Evolutionary conservation across 345 rosid species (phyloP).

Genomic region (Gynandropsis gynandra): DNA sequence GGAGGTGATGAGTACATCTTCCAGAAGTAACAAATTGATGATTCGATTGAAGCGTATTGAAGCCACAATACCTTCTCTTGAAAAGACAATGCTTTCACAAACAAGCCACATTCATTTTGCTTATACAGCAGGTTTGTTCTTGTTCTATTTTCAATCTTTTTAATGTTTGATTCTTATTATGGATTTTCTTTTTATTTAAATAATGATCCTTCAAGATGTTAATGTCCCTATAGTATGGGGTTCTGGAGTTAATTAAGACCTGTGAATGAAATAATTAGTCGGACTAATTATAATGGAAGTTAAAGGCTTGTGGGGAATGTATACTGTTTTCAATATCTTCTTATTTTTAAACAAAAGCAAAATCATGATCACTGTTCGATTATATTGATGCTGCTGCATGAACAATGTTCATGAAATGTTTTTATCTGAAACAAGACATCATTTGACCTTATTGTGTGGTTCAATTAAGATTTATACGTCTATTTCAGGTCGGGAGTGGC

Average conservation of each 20-base stretch:
- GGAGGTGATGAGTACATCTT: slow-evolving; percentile 65
- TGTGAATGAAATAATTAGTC: too few relatives aligned
- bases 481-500: slow-evolving; percentile 86
- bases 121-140: slow-evolving; percentile 73
- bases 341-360: too few relatives aligned
- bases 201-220: not conserved
- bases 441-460: too few relatives aligned
- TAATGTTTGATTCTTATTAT: slow-evolving; percentile 18
- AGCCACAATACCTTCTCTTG: slow-evolving; percentile 73
- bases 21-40: slow-evolving; percentile 70
- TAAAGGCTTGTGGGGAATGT: too few relatives aligned
- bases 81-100: slow-evolving; percentile 71
- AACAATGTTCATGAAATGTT: too few relatives aligned
- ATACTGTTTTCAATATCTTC: too few relatives aligned
- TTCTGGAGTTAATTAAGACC: too few relatives aligned
- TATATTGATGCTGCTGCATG: too few relatives aligned
- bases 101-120: slow-evolving; percentile 89
- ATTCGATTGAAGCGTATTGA: slow-evolving; percentile 71
- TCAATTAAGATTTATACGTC: slow-evolving; percentile 1
- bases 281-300: too few relatives aligned
- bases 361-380: too few relatives aligned
- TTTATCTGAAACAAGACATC: too few relatives aligned
- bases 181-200: slow-evolving; percentile 2
- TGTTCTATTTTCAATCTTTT: slow-evolving; percentile 23
- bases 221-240: too few relatives aligned